phyloP scores from a whole-genome alignment of 2,329 filamentous ascomycete genomes.

The Alternaria metachromatica region DNA sequence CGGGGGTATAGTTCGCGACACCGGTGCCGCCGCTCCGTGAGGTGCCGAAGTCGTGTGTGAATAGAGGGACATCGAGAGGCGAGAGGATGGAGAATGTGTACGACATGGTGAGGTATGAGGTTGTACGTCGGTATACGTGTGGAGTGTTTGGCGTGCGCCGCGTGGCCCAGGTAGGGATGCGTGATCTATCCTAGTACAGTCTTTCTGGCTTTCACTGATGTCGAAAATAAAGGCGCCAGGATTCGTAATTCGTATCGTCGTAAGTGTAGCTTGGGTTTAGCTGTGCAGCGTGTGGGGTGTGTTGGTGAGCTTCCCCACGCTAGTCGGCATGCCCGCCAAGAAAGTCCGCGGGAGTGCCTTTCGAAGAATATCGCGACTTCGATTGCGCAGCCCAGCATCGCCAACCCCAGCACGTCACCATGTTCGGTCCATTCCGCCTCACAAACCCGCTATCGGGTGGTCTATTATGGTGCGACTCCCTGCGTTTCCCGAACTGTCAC shows the following conservation, averaged over 20 bases:
- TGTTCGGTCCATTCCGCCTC: slow-evolving; percentile 51
- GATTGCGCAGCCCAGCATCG: slow-evolving; percentile 7
- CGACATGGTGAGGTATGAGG: slow-evolving; percentile 68
- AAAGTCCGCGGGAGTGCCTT: slow-evolving; percentile 35
- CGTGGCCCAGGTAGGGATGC: neutral
- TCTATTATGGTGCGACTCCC: slow-evolving; percentile 43
- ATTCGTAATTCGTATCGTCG: slow-evolving; percentile 1
- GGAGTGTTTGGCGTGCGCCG: neutral
- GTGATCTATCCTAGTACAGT: neutral
- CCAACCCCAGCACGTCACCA: slow-evolving; percentile 33
- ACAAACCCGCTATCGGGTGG: slow-evolving; percentile 50
- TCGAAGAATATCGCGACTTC: slow-evolving; percentile 31
- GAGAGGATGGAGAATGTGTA: slow-evolving; percentile 99
- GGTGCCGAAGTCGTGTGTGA: slow-evolving; percentile 96
- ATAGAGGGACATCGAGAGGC: slow-evolving; percentile 93
- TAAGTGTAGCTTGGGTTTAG: neutral
- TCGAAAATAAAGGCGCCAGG: neutral
- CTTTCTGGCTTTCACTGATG: neutral
- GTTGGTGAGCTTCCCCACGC: slow-evolving; percentile 28
- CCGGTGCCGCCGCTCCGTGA: slow-evolving; percentile 96
- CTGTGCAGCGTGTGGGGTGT: slow-evolving; percentile 1
- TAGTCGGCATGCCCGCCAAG: slow-evolving; percentile 40
- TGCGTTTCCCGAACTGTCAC: neutral
- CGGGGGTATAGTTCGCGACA: slow-evolving; percentile 83
- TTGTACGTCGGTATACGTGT: neutral